Base-by-base conservation (phyloP, 2,329 filamentous ascomycete species). In the Ceratocystis alfenasii region DNA sequence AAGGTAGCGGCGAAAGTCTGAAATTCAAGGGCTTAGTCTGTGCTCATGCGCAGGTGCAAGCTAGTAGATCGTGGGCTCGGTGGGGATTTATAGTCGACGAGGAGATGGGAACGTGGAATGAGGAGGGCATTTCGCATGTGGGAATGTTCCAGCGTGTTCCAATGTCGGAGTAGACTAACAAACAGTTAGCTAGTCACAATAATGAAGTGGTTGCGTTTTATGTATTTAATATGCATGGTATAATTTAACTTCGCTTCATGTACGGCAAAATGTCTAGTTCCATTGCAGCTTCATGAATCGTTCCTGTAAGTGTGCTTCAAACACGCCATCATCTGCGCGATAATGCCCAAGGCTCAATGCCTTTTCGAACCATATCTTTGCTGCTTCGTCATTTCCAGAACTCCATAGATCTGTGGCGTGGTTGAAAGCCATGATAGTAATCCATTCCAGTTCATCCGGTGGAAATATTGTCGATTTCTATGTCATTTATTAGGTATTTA, bases 111-210 rank as follows among this genome's bases (percentile, higher is more conserved):
- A 80, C 74, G 41, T 96, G 91, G 90, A 79, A 80, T 68, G 91
- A 96, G 74, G 90, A 94, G 72, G 89, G 88, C 3, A 93, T 96
- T 65, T 79, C 83, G 69, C 90, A 96, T 77, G 81, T 95, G 20
- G 91, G 89, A 68, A 95, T 96, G 91, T 95, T 83, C 69, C 71
- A 75, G 69, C 76, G 82, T 44, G 68, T 85, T 33, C 72, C 77
- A 3, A 68, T 78, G 3, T 20, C 59, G 8, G 44, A 63, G 6
- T 66, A 62, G 63, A 50, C n/a, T 6, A 41, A 15, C 10, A 12
- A 12, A 41, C 4, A 3, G 12, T 17, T 17, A 36, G 28, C 4
- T 30, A 25, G 33, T 41, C 1, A n/a, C 36, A n/a, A 30, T 17
- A 36, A 10, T 12, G 15, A 4, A 33, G 15, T 36, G 22, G 6